These are phyloP conservation scores for Capsicum baccatum DNA, from an alignment of 257 asterid species.

Conservation along the genomic window DNA sequence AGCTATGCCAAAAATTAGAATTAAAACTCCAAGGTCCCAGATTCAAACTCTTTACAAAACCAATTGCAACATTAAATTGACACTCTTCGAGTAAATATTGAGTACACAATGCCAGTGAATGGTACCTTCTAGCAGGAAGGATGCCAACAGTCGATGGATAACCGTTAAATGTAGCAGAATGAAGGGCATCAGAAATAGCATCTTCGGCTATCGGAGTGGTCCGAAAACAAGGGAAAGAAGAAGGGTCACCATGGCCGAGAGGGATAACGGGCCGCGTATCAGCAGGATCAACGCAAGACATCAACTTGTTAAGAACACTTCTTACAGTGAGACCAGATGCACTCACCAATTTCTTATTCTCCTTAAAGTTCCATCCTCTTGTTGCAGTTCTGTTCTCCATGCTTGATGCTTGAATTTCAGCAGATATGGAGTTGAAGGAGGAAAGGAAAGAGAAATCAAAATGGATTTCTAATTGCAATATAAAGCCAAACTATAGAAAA, in stretches of 20 bases:
- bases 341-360: conserved; percentile 48
- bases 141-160: conserved; percentile 70
- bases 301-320: conserved; percentile 51
- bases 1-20: neutral
- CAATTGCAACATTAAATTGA: neutral
- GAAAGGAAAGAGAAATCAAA: neutral
- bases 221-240: conserved; percentile 71
- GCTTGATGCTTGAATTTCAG: neutral
- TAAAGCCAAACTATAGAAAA: neutral
- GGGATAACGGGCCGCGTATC: conserved; percentile 61
- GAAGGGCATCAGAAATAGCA: conserved; percentile 66
- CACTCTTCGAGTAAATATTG: neutral
- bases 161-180: conserved; percentile 70
- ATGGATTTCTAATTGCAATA: neutral
- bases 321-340: conserved; percentile 63
- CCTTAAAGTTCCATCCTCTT: conserved; percentile 55
- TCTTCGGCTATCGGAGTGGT: conserved; percentile 61
- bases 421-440: neutral
- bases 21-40: neutral
- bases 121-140: conserved; percentile 65
- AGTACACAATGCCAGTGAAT: neutral
- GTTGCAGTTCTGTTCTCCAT: conserved; percentile 50
- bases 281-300: conserved; percentile 45
- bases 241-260: conserved; percentile 88
- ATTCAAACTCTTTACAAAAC: neutral